These are phyloP conservation scores for Cladosporium colombiae DNA, from an alignment of 2,329 filamentous ascomycete species.

Conservation along the genomic window DNA sequence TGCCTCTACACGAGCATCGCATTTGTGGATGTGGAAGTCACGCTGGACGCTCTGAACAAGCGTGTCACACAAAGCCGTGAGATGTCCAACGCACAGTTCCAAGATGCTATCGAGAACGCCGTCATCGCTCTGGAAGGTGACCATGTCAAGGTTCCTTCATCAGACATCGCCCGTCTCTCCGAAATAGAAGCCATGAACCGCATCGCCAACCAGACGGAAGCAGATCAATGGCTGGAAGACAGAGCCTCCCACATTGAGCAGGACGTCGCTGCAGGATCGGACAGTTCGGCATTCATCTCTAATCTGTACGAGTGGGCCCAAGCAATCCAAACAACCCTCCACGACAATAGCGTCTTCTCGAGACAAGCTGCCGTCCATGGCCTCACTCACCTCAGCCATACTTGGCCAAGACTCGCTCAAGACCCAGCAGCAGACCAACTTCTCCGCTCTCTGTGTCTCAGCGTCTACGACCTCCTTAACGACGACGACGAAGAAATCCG, in stretches of 20 bases:
- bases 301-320: slow-evolving; percentile 19
- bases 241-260: slow-evolving; percentile 13
- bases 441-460: slow-evolving; percentile 54
- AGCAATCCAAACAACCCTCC: slow-evolving; percentile 25
- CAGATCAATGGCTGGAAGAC: slow-evolving; percentile 19
- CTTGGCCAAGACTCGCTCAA: slow-evolving; percentile 24
- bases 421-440: slow-evolving; percentile 9
- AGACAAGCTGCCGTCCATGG: slow-evolving; percentile 34
- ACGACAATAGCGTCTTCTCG: slow-evolving; percentile 30
- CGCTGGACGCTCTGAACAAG: slow-evolving; percentile 3
- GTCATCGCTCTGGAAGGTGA: slow-evolving; percentile 15
- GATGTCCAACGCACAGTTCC: neutral
- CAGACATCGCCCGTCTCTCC: neutral
- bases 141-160: neutral
- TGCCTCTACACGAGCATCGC: slow-evolving; percentile 18
- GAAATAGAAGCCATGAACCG: slow-evolving; percentile 5
- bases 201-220: slow-evolving; percentile 12
- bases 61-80: neutral
- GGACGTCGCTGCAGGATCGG: neutral
- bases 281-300: neutral
- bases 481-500: slow-evolving; percentile 93
- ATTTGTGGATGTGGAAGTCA: neutral
- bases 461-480: slow-evolving; percentile 74
- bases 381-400: slow-evolving; percentile 23
- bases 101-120: slow-evolving; percentile 1